These are phyloP conservation scores for Myxozyma sirexii DNA, from an alignment of 805 yeast species.

Conservation along the genomic window DNA sequence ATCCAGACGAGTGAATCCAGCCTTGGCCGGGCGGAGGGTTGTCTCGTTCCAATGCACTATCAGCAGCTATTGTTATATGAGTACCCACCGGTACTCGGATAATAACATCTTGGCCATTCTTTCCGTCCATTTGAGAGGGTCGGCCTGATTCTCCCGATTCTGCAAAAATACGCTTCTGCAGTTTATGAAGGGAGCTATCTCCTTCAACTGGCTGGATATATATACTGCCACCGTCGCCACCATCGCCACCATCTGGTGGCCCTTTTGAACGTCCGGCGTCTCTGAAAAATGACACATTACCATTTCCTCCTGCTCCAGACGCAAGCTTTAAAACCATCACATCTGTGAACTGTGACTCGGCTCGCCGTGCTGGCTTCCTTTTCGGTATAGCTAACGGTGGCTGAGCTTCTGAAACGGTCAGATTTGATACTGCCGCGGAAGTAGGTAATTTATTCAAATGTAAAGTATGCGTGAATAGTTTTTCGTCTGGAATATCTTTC, in stretches of 20 bases:
- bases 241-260: slow-evolving; percentile 99
- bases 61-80: slow-evolving; percentile 50
- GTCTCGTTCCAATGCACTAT: slow-evolving; percentile 48
- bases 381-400: neutral
- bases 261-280: slow-evolving; percentile 85
- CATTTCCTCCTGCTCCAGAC: slow-evolving; percentile 90
- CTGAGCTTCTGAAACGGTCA: neutral
- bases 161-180: slow-evolving; percentile 71
- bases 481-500: neutral
- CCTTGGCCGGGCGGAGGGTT: slow-evolving; percentile 74
- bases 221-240: slow-evolving; percentile 89
- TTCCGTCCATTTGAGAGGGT: slow-evolving; percentile 82
- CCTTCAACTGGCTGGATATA: slow-evolving; percentile 80
- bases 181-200: slow-evolving; percentile 67
- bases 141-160: slow-evolving; percentile 72
- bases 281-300: slow-evolving; percentile 79
- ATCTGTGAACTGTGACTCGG: slow-evolving; percentile 54
- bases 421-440: neutral
- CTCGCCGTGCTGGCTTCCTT: slow-evolving; percentile 6
- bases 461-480: slow-evolving; percentile 5
- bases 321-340: slow-evolving; percentile 63
- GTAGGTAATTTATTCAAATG: slow-evolving; percentile 5
- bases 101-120: slow-evolving; percentile 73
- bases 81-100: slow-evolving; percentile 94
- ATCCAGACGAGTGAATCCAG: slow-evolving; percentile 84